A percentile compares a stretch with the other conserved stretches of the same genome.
These are phyloP conservation scores for Malassezia vespertilionis DNA, from an alignment of 1,284 basidiomycete genomes.

Conservation along the genomic window DNA sequence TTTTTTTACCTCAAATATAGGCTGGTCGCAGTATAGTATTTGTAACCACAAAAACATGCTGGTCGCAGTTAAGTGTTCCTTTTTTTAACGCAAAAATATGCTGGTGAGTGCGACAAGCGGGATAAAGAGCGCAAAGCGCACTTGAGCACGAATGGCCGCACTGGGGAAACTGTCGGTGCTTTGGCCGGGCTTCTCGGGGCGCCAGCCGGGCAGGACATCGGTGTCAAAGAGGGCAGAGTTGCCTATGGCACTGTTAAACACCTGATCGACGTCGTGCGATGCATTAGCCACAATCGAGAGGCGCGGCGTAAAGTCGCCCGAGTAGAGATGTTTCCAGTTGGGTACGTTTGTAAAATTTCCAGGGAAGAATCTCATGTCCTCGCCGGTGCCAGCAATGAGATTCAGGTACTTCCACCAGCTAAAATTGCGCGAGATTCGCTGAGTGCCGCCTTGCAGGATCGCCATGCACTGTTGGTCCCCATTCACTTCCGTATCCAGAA, in stretches of 20 bases:
- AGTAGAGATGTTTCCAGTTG: not conserved
- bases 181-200: no score
- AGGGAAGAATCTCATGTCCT: constrained; percentile 16
- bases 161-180: no score
- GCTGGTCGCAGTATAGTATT: no score
- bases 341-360: constrained; percentile 25
- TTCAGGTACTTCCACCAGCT: constrained; percentile 41
- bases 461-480: constrained; percentile 39
- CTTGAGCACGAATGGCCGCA: no score
- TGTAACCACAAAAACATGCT: no score
- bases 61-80: no score
- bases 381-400: constrained; percentile 18
- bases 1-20: no score
- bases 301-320: not conserved
- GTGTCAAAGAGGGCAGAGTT: constrained; percentile 5
- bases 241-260: constrained; percentile 5
- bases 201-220: constrained; percentile 3
- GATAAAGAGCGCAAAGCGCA: no score
- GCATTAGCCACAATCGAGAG: not conserved
- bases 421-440: constrained; percentile 19
- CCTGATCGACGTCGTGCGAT: constrained; percentile 3
- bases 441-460: constrained; percentile 20
- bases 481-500: constrained; percentile 16
- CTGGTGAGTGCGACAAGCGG: no score
- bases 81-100: no score